Conservation (phyloP, 179 eudicot genomes). For the Silene vulgaris region DNA sequence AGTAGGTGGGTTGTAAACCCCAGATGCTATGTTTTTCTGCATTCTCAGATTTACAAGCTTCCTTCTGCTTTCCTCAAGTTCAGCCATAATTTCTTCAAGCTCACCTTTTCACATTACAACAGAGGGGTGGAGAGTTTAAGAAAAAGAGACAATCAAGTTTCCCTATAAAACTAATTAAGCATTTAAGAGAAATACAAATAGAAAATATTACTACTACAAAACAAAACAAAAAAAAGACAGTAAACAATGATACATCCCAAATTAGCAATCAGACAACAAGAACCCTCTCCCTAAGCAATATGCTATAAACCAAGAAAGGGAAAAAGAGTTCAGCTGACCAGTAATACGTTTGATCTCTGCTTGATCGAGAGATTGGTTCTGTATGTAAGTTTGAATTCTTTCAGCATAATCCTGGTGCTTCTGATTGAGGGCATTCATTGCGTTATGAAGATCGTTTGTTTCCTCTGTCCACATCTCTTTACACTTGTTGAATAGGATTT, state of each 20-base stretch:
- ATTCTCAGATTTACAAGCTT: conserved; percentile 74
- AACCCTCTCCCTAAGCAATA: background rate
- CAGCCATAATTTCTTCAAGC: conserved; percentile 69
- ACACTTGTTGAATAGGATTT: conserved; percentile 35
- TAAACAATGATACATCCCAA: background rate
- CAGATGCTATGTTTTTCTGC: conserved; percentile 68
- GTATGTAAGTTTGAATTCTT: conserved; percentile 45
- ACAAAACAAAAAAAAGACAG: too few relatives aligned
- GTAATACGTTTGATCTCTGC: conserved; percentile 60
- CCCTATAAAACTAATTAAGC: background rate
- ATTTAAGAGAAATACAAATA: background rate
- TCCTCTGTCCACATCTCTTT: conserved; percentile 68
- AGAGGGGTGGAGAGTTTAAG: conserved; percentile 3
- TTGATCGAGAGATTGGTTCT: conserved; percentile 57
- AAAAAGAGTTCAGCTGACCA: conserved; percentile 36
- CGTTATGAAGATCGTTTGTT: conserved; percentile 39
- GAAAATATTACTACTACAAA: background rate
- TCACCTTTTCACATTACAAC: conserved; percentile 40
- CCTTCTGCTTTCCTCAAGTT: conserved; percentile 94
- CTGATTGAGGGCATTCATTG: conserved; percentile 55
- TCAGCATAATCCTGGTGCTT: conserved; percentile 65
- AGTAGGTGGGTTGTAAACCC: conserved; percentile 43
- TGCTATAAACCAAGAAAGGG: background rate
- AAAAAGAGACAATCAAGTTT: background rate
- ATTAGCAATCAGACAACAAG: background rate